Conservation (phyloP, 179 eudicot genomes). For the Silene vulgaris region DNA sequence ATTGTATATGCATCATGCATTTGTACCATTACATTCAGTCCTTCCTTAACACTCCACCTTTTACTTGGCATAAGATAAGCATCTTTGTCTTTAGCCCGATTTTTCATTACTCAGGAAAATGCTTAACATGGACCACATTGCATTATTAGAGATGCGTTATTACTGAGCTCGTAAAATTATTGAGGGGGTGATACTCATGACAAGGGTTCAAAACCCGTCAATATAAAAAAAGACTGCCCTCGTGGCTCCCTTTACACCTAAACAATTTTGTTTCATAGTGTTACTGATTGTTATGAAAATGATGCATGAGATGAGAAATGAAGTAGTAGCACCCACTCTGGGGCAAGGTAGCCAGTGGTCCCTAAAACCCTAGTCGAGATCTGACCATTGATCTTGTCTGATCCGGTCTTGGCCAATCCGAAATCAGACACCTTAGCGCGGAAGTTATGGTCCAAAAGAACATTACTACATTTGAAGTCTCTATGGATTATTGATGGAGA, state of each 20-base stretch:
- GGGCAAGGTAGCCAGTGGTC: slow-evolving; percentile 94
- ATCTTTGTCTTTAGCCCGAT: slow-evolving; percentile 22
- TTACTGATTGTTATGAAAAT: slow-evolving; percentile 26
- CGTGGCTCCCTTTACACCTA: not conserved
- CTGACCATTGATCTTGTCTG: slow-evolving; percentile 77
- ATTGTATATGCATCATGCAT: not conserved
- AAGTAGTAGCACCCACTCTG: slow-evolving; percentile 64
- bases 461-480: slow-evolving; percentile 72
- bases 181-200: not conserved
- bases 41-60: slow-evolving; percentile 5
- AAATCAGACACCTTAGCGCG: slow-evolving; percentile 86
- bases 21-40: slow-evolving; percentile 13
- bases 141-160: slow-evolving; percentile 20
- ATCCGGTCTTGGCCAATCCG: slow-evolving; percentile 80
- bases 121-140: slow-evolving; percentile 34
- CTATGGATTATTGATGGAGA: slow-evolving; percentile 77
- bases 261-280: slow-evolving; percentile 22
- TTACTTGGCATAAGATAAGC: not conserved
- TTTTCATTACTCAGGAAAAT: slow-evolving; percentile 13
- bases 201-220: not conserved
- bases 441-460: slow-evolving; percentile 66
- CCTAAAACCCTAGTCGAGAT: slow-evolving; percentile 81
- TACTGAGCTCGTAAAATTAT: not conserved
- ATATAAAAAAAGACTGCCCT: too few relatives aligned
- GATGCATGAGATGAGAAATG: slow-evolving; percentile 23